Base-by-base conservation (phyloP, 1,139 yeast genomes). In the Suhomyces yuchorum region DNA sequence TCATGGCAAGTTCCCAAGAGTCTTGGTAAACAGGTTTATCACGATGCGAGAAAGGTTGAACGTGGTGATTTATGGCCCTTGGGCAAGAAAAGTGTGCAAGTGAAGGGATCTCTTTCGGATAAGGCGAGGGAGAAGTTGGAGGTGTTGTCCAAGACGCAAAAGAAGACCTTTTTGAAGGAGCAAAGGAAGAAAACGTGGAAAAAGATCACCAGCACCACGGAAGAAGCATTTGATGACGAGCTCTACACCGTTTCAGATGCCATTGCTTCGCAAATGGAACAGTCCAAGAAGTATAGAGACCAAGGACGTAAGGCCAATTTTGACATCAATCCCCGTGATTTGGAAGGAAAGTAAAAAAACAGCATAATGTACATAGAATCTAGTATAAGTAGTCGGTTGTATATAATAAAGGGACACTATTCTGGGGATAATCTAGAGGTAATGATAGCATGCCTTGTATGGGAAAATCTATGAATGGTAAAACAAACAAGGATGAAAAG, bases 31-130 rank as follows among this genome's bases (percentile, higher is more conserved):
- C 87, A 84, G 55, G 82, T 75, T 1, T 93, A 90, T 59, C 96
- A 89, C 57, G 98, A 93, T 69, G 97, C 97, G 0, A 77, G 98
- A 51, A 92, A 93, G 63, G 81, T 89, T 0, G 70, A 68, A 34
- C 80, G 83, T 60, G 97, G 97, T n/a, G 99, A 93, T 62, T 68
- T 86, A 47, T 93, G 98, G 98, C 85, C 87, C 0, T 71, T 89
- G 46, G 93, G 82, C 23, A 87, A 85, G 40, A 92, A 92, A 68
- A 77, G 85, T 8, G 82, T 77, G 11, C 63, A 72, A 4, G 75
- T 73, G 18, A 68, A 66, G 52, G 68, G 65, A 41, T 60, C 58
- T 28, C 46, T 75, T 12, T 60, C 70, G 30, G 74, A 66, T 15
- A 63, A 66, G 19, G 60, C 59, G 8, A 63, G 62, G 43, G 71